Conservation (phyloP, 768 basidiomycete species). For the Floccularia luteovirens region DNA sequence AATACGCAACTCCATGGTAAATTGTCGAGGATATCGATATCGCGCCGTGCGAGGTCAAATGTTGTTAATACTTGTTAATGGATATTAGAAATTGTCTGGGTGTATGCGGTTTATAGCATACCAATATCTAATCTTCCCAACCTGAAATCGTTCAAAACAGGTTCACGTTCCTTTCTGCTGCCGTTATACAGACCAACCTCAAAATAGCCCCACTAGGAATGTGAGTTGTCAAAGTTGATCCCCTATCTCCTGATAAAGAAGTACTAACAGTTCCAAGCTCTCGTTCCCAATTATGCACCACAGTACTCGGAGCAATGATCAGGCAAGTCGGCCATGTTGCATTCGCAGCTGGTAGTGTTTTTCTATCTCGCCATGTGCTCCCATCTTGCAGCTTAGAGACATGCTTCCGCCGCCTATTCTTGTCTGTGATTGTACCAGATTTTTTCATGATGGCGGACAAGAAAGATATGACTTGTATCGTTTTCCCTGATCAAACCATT, state of each 20-base stretch:
- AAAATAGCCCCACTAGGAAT: conserved; percentile 84
- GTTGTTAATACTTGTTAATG: conserved; percentile 63
- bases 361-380: conserved; percentile 39
- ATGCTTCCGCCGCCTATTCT: conserved; percentile 55
- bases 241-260: neutral
- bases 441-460: conserved; percentile 92
- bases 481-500: conserved; percentile 57
- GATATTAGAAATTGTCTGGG: neutral
- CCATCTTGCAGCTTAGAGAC: conserved; percentile 63
- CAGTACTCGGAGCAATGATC: conserved; percentile 80
- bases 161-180: conserved; percentile 37
- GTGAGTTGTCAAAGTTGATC: too few relatives aligned
- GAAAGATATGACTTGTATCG: conserved; percentile 87
- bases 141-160: conserved; percentile 63
- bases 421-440: conserved; percentile 54
- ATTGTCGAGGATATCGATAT: conserved; percentile 62
- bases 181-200: conserved; percentile 74
- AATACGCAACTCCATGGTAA: conserved; percentile 68
- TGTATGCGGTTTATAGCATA: conserved; percentile 25
- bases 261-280: conserved; percentile 69
- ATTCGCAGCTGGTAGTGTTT: conserved; percentile 58
- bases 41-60: conserved; percentile 65
- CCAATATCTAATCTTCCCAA: conserved; percentile 81
- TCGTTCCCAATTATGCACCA: conserved; percentile 84
- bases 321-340: conserved; percentile 80